Base-by-base conservation (phyloP, 257 asterid species). In the Jasminum sambac region DNA sequence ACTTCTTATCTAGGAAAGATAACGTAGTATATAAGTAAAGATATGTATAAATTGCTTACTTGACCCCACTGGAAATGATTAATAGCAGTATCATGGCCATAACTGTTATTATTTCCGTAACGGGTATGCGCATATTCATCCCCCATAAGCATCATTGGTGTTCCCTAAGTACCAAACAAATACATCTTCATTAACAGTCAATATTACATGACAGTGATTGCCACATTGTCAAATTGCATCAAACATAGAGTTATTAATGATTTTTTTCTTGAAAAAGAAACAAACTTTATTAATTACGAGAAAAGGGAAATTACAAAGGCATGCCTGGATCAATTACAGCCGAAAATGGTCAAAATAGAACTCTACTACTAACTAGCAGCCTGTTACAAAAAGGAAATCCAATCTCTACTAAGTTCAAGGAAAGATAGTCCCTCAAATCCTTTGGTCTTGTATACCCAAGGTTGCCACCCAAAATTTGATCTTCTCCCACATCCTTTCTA, bases 111-210 rank as follows among this genome's bases (percentile, higher is more conserved):
- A 76, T 94, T 94, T 73, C 97, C 99, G 66, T 76, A 76, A 66
- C 99, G 96, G 70, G 97, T 94, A 75, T 94, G 99, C 16, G 84
- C 99, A 75, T 94, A 94, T 76, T 94, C 99, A 86, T 94, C 99
- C 73, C 98, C 99, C 99, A 91, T 91, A 75, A 94, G 89, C 97
- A 94, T 91, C 99, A 94, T 94, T 17, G 99, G 96, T 66, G 96
- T 88, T 68, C 98, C 98, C 98, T 93, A 70, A 63, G 48, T 76
- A 76, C 68, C 72, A 74, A 76, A 72, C 41, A 81, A 65, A 72
- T 50, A 60, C 34, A 76, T 65, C 60, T 55, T 6, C 50, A 50
- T n/a, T 37, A 30, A 52, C 14, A 55, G 48, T 57, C 46, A 52
- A 75, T 64, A 26, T 64, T 48, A 59, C 12, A 48, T 7, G 36